A percentile compares a stretch with the other conserved stretches of the same genome.
phyloP scores from a whole-genome alignment of 2,329 filamentous ascomycete genomes.

The Penicillium sp. region DNA sequence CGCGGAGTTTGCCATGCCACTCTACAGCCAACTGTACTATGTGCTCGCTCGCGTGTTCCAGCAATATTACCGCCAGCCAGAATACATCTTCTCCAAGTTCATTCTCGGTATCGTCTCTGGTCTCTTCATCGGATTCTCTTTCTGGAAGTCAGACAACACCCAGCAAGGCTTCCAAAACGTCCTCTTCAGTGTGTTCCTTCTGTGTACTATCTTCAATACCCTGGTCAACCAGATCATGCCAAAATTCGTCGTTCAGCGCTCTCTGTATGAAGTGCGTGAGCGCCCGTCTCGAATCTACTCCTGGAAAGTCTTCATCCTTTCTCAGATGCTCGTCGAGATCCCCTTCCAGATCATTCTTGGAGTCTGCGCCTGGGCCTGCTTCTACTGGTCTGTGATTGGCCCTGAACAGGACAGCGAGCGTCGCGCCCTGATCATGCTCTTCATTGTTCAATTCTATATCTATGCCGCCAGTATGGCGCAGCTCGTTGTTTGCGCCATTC shows the following conservation, averaged over 20 bases:
- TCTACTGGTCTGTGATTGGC: conserved; percentile 25
- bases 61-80: conserved; percentile 83
- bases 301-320: conserved; percentile 84
- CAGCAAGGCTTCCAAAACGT: conserved; percentile 80
- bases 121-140: conserved; percentile 80
- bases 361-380: conserved; percentile 22
- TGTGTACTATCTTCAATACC: conserved; percentile 56
- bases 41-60: conserved; percentile 74
- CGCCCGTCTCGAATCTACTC: conserved; percentile 78
- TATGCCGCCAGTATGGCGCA: conserved; percentile 20
- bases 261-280: conserved; percentile 80
- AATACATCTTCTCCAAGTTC: conserved; percentile 80
- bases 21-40: conserved; percentile 62
- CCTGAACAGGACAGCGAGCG: conserved; percentile 11
- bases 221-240: conserved; percentile 65
- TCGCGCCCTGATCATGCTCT: conserved; percentile 19
- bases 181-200: conserved; percentile 80
- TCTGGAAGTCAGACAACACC: conserved; percentile 69
- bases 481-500: conserved; percentile 12
- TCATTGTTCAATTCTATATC: conserved; percentile 24
- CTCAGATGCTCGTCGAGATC: conserved; percentile 78
- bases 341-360: conserved; percentile 67
- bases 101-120: conserved; percentile 60
- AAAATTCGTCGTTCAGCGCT: conserved; percentile 76
- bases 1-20: conserved; percentile 73